Evolutionary conservation across 306 rosid genomes (phyloP).

Genomic region (Benincasa hispida): DNA sequence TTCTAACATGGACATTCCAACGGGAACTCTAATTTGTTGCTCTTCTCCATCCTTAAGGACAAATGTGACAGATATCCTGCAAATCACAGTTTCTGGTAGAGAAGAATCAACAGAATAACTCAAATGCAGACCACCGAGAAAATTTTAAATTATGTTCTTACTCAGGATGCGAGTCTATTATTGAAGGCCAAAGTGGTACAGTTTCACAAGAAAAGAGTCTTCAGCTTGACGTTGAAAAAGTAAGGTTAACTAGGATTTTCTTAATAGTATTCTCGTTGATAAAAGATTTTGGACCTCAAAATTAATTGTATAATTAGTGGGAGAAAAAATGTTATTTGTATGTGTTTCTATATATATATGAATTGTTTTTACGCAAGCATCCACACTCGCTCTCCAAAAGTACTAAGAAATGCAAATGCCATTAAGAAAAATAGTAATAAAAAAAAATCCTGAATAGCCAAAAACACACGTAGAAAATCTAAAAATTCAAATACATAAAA

Average conservation of each 20-base stretch:
- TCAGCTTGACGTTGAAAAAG: background rate
- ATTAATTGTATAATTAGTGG: background rate
- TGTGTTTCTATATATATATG: too few relatives aligned
- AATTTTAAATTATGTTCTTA: background rate
- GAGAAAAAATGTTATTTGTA: too few relatives aligned
- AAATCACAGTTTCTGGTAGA: conserved; percentile 13
- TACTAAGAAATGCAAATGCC: too few relatives aligned
- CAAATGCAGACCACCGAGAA: background rate
- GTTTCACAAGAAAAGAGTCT: background rate
- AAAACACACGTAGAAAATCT: too few relatives aligned
- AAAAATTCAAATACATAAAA: too few relatives aligned
- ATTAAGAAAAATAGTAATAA: too few relatives aligned
- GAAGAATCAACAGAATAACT: conserved; percentile 10
- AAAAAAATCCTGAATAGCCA: too few relatives aligned
- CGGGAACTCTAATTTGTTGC: conserved; percentile 53
- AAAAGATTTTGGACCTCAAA: background rate
- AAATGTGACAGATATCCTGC: conserved; percentile 92
- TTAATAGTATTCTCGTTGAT: background rate
- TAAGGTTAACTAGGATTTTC: background rate
- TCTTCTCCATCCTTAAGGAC: conserved; percentile 89
- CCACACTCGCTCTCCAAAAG: too few relatives aligned
- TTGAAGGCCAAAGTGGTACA: background rate
- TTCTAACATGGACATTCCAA: conserved; percentile 90
- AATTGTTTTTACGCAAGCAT: too few relatives aligned
- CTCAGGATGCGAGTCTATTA: background rate